Base-by-base conservation (phyloP, 2,329 filamentous ascomycete genomes). In the Pseudodiploospora longispora region DNA sequence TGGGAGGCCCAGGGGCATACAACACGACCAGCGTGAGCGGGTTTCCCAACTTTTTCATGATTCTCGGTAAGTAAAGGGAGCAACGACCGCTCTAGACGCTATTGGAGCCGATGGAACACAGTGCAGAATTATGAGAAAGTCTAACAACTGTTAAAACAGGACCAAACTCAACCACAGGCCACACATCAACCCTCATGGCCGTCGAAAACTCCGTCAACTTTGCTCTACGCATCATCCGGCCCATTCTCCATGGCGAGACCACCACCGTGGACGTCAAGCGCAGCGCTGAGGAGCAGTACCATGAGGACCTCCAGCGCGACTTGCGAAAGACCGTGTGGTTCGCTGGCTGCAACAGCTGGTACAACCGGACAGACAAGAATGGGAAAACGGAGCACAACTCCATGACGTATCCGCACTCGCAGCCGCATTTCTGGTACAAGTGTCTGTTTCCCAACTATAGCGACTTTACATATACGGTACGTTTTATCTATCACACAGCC, bases 21-120 rank as follows among this genome's bases (percentile, higher is more conserved):
- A 72, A 78, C 43, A 74, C 72, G 27, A 72, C 72, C 2, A 69
- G 72, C 2, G 63, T 83, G 59, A 74, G 75, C 50, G 74, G 73
- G 0, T 82, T 82, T 53, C 80, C 80, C 3, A 84, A 84, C 54
- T 78, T 83, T 53, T 83, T 83, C 61, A 67, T 82, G 45, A 60
- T 83, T 0, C 71, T 80, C 35, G 80, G 66, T 62, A 40, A 47
- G 57, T 50, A 32, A 9, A 10, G 1, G 7, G 3, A 4, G 7
- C n/a, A n/a, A n/a, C n/a, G n/a, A n/a, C n/a, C n/a, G n/a, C 6
- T 12, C 3, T 27, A 34, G 32, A 34, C 9, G 4, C 8, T 4
- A 19, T 19, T 2, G 19, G 19, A 19, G 3, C 19, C 19, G 3
- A 19, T 19, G 19, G 19, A 19, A 19, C 19, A 19, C 19, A 19